These are phyloP conservation scores for Aegilops longissima DNA, from an alignment of 176 grass and related monocot genomes.

Conservation along the genomic window DNA sequence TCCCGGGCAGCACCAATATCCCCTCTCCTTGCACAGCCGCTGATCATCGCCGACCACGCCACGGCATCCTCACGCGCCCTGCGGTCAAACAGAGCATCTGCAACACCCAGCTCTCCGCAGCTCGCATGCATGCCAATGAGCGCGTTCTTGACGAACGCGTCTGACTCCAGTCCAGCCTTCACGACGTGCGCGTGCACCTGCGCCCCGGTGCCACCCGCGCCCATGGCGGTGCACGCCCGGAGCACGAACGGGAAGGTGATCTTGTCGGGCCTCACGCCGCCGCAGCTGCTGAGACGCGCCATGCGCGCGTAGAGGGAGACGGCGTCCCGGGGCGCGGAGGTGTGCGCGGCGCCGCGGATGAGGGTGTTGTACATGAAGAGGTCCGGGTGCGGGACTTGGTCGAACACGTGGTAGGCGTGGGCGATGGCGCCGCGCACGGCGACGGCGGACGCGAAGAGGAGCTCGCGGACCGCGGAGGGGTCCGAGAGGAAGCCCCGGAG, in stretches of 20 bases:
- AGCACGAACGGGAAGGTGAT: slow-evolving; percentile 90
- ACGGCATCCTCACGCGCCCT: slow-evolving; percentile 61
- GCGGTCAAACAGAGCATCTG: slow-evolving; percentile 50
- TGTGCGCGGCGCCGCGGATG: slow-evolving; percentile 69
- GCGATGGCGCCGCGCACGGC: slow-evolving; percentile 45
- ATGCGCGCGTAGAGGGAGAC: slow-evolving; percentile 58
- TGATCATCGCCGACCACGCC: slow-evolving; percentile 72
- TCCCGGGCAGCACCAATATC: slow-evolving; percentile 53
- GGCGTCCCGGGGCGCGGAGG: slow-evolving; percentile 46
- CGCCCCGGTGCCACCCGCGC: slow-evolving; percentile 35
- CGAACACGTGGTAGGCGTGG: slow-evolving; percentile 79
- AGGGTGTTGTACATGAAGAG: slow-evolving; percentile 94
- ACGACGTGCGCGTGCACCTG: slow-evolving; percentile 62
- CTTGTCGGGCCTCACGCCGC: slow-evolving; percentile 55
- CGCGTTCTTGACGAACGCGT: slow-evolving; percentile 74
- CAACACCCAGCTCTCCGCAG: slow-evolving; percentile 58
- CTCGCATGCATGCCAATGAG: slow-evolving; percentile 83
- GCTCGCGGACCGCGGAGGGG: slow-evolving; percentile 63
- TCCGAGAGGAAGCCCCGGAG: slow-evolving; percentile 71
- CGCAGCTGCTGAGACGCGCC: slow-evolving; percentile 19
- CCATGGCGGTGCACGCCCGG: slow-evolving; percentile 75
- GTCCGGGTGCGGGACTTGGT: slow-evolving; percentile 65
- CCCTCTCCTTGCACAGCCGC: slow-evolving; percentile 66
- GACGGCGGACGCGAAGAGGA: slow-evolving; percentile 57
- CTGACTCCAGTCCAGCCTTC: slow-evolving; percentile 53